Evolutionary conservation across 2,329 filamentous ascomycete species (phyloP), one percentile per base, ranked within the genome.

Genomic region (Claviceps sp.): DNA sequence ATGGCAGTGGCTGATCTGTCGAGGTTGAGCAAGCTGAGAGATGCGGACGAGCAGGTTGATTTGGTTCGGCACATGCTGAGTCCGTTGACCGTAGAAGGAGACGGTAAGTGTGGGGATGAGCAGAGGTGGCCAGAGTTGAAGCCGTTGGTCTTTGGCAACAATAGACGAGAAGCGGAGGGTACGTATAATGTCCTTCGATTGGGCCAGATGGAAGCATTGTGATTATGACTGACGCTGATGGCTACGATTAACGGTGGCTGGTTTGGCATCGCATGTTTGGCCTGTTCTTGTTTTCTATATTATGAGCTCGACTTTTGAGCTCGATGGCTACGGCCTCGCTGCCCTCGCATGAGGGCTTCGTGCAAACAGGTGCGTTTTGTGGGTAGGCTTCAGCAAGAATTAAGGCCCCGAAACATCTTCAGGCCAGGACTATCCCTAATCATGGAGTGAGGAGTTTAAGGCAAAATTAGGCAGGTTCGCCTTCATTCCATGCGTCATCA

Each of bases 11-110:
- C 53, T 8, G 63, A 63, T 44, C 37, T 67, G 20, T 48, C 57
- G 37, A 61, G 53, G 45, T 54, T 68, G n/a, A 53, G 54, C 16
- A 51, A 51, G 14, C 51, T 56, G 22, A 51, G 60, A 34, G 55
- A 59, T 13, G 57, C 59, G 8, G 51, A 48, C 7, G 57, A 48
- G 26, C 56, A 62, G 55, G 50, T 63, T 1, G 53, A 48, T 20
- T 57, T 63, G 51, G 52, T 67, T 1, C 58, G 56, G 51, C 52
- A 24, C 7, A 24, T 67, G 56, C 44, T 68, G n/a, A 47, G 55
- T 24, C 56, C 56, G 3, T 51, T 65, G 24, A 53, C 61, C 4
- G 24, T 49, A 4, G 49, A 30, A 22, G 42, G n/a, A 8, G 34
- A 24, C 11, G 53, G 50, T 11, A 11, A 16, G 7, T 18, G 18